Base-by-base conservation (phyloP, 2,329 filamentous ascomycete species). In the Colletotrichum incanum region DNA sequence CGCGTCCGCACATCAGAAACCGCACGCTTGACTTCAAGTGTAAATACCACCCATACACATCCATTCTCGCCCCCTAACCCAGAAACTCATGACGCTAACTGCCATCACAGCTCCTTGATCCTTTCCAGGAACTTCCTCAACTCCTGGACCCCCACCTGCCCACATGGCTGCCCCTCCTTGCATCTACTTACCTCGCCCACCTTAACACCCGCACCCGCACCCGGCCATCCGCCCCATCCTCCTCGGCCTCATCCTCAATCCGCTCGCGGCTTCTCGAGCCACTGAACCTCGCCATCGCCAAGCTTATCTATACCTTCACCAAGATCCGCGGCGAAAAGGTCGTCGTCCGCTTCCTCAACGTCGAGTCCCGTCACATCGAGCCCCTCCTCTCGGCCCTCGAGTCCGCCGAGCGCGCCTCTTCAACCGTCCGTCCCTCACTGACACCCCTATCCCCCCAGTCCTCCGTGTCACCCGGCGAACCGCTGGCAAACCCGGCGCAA, bases 321-420 rank as follows among this genome's bases (percentile, higher is more conserved):
- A 99, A 99, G 83, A 93, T 98, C 62, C 90, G 96, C 65, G 96
- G 96, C 31, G 92, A 96, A 79, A 98, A 98, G 82, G 93, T 99
- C 63, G 92, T 99, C 76, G 91, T 95, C 64, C 91, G 94, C 52
- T 98, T 98, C 79, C 86, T 99, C 75, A 96, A 93, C 79, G 97
- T 96, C 75, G 96, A 98, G 80, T 93, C 95, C 1, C 92, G 89
- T 77, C 93, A 95, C 78, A 88, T 99, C 18, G 95, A 98, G 79
- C 88, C 93, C 0, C 87, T 99, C 73, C 86, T 98, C 11, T 87
- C 88, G 1, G 92, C 93, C 20, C 90, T 98, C 52, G 94, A 97
- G 78, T 86, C 88, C 26, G 83, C 86, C 0, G 87, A 89, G 75
- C 75, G 63, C 54, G 55, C 65, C 4, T 49, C 37, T 11, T 20